Evolutionary conservation across 768 basidiomycete genomes (phyloP).

Genomic region (Tylopilus sp.): DNA sequence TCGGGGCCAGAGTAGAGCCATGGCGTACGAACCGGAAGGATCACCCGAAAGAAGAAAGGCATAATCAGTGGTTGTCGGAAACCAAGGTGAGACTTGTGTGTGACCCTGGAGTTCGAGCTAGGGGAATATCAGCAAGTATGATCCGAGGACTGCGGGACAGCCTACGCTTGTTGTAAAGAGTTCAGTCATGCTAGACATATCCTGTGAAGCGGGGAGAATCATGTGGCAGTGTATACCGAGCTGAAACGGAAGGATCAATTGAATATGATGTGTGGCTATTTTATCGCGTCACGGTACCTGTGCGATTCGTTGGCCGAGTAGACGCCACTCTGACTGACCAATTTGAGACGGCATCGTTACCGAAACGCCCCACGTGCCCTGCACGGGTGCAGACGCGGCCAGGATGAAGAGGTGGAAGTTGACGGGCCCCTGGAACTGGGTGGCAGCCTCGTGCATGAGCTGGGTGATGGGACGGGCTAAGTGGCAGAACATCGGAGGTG

Average conservation of each 20-base stretch:
- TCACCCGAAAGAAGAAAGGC: constrained; percentile 45
- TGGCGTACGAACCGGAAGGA: constrained; percentile 19
- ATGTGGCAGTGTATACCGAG: constrained; percentile 56
- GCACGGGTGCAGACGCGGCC: constrained; percentile 45
- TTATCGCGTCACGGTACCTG: constrained; percentile 36
- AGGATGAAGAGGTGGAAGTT: constrained; percentile 53
- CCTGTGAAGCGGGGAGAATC: constrained; percentile 45
- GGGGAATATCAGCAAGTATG: neutral
- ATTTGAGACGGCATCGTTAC: constrained; percentile 26
- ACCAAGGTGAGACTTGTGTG: constrained; percentile 34
- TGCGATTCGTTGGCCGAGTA: constrained; percentile 42
- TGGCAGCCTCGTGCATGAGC: constrained; percentile 31
- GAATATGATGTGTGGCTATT: neutral
- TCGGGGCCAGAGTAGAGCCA: neutral
- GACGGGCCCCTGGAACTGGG: constrained; percentile 31
- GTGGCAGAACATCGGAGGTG: neutral
- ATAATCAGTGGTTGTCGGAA: constrained; percentile 37
- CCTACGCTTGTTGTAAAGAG: constrained; percentile 50
- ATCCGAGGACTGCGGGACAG: neutral
- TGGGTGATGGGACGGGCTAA: neutral
- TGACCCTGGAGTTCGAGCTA: constrained; percentile 27
- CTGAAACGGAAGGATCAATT: constrained; percentile 34
- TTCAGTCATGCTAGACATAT: constrained; percentile 43
- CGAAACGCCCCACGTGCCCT: constrained; percentile 26
- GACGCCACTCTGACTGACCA: constrained; percentile 38